Evolutionary conservation across 2,329 filamentous ascomycete genomes (phyloP).

Genomic region (Beauveria caledonica): DNA sequence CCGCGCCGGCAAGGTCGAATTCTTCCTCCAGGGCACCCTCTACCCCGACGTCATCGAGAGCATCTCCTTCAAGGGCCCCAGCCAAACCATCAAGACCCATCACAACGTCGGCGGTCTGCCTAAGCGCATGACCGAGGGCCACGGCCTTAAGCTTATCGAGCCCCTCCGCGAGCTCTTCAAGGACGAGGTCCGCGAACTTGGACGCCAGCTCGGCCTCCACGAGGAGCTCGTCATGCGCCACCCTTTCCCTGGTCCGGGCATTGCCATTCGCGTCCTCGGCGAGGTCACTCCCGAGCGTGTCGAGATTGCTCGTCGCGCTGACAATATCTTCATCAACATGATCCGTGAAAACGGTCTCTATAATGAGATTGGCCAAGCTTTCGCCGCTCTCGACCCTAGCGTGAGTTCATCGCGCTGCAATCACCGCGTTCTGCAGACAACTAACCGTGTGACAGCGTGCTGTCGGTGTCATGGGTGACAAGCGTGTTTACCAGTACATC

Average conservation of each 20-base stretch:
- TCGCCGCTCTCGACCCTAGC: constrained; percentile 12
- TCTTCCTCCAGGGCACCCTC: constrained; percentile 78
- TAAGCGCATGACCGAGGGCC: constrained; percentile 41
- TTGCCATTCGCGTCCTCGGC: constrained; percentile 74
- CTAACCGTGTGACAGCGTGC: constrained; percentile 21
- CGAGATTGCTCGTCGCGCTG: constrained; percentile 68
- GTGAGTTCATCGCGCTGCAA: background rate
- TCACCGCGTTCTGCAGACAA: background rate
- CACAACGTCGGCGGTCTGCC: constrained; percentile 66
- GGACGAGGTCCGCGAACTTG: constrained; percentile 51
- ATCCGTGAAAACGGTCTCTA: constrained; percentile 68
- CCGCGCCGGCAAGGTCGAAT: constrained; percentile 69
- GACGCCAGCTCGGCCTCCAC: constrained; percentile 24
- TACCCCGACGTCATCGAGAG: constrained; percentile 48
- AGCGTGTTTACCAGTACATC: constrained; percentile 40
- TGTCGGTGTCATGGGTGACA: constrained; percentile 50
- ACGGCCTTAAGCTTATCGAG: constrained; percentile 60
- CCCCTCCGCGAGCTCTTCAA: constrained; percentile 76
- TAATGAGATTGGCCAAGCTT: constrained; percentile 36
- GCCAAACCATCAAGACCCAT: constrained; percentile 42
- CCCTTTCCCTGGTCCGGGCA: constrained; percentile 36
- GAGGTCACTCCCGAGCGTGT: constrained; percentile 76
- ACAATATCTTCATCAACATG: constrained; percentile 69
- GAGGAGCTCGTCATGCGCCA: constrained; percentile 24
- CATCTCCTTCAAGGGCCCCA: constrained; percentile 33